phyloP scores from a whole-genome alignment of 163 green algal species.

The Chlamydomonas reinhardtii region DNA sequence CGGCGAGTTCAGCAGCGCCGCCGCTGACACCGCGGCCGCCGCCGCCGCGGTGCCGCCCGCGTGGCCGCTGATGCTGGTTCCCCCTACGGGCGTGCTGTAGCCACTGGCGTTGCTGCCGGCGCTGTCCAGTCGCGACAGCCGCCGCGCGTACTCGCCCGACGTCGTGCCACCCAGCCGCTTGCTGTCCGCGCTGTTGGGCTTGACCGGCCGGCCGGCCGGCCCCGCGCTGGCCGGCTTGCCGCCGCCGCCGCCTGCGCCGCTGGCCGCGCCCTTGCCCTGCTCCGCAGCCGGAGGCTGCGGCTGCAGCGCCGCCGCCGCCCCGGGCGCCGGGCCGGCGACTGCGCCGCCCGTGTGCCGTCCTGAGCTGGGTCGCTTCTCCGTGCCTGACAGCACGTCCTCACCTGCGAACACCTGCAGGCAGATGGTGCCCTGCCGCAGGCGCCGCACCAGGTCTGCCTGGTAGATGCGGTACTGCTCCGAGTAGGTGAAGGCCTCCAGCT shows the following conservation, averaged over 20 bases:
- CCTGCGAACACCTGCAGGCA: conserved; percentile 43
- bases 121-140: conserved; percentile 18
- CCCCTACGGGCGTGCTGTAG: conserved; percentile 1
- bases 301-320: not conserved
- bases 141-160: not conserved
- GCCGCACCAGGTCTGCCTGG: conserved; percentile 43
- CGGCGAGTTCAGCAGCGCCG: conserved; percentile 1
- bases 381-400: conserved; percentile 17
- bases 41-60: not conserved
- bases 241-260: no score
- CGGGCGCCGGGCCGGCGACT: no score
- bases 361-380: conserved; percentile 1
- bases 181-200: no score
- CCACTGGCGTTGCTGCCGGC: not conserved
- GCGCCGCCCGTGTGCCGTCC: no score
- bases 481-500: conserved; percentile 42
- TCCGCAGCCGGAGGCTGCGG: not conserved
- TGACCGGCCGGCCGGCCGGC: no score
- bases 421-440: conserved; percentile 44
- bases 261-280: not conserved
- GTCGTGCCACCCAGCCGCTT: no score
- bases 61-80: not conserved
- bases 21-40: not conserved
- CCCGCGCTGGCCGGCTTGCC: no score
- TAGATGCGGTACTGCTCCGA: conserved; percentile 48